Conservation (phyloP, 2,329 filamentous ascomycete genomes). For the Nemania serpens region DNA sequence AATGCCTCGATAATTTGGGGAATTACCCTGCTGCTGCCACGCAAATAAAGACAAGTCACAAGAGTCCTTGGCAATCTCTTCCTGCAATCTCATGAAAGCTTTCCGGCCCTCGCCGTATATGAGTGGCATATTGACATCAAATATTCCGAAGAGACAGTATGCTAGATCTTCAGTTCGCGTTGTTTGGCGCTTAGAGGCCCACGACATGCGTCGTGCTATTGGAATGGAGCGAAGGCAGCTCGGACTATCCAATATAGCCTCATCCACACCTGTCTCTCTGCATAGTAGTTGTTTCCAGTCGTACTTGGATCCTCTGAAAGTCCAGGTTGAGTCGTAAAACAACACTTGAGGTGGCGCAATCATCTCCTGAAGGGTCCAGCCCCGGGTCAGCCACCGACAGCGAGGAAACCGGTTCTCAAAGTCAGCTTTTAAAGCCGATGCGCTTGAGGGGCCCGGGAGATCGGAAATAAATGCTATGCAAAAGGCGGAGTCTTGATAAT, state of each 20-base stretch:
- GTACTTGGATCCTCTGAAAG: conserved; percentile 1
- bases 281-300: conserved; percentile 7
- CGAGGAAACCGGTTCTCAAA: neutral
- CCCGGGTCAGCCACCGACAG: conserved; percentile 16
- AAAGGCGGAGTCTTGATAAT: conserved; percentile 10
- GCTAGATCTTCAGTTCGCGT: conserved; percentile 13
- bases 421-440: neutral
- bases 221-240: neutral
- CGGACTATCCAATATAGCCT: neutral
- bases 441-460: neutral
- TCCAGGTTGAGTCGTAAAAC: conserved; percentile 16
- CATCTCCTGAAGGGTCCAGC: conserved; percentile 3
- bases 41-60: conserved; percentile 15
- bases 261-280: conserved; percentile 15
- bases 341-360: conserved; percentile 5
- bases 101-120: conserved; percentile 15
- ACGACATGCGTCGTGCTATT: conserved; percentile 12
- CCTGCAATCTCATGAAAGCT: conserved; percentile 14
- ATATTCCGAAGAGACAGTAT: conserved; percentile 15
- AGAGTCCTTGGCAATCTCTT: conserved; percentile 13
- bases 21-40: conserved; percentile 4
- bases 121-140: conserved; percentile 7
- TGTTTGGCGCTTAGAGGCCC: conserved; percentile 11
- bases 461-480: conserved; percentile 15
- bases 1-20: conserved; percentile 11